These are phyloP conservation scores for Furcasterigmium furcatum DNA, from an alignment of 2,329 filamentous ascomycete species.

Conservation along the genomic window DNA sequence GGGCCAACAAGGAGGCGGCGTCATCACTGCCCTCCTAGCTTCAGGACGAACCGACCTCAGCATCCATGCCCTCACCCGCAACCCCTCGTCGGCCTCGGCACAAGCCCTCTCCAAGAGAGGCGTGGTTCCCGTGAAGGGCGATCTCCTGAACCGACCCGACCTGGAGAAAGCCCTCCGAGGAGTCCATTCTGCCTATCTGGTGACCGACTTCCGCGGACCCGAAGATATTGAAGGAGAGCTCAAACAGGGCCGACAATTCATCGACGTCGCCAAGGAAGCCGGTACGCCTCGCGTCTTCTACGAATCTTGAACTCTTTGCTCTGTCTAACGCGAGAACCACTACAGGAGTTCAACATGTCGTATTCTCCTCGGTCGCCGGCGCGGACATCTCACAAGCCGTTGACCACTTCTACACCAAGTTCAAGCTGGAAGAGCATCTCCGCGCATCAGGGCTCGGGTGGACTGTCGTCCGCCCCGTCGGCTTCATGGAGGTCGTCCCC, in stretches of 20 bases:
- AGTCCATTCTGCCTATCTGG: neutral
- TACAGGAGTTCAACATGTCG: neutral
- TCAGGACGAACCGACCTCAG: neutral
- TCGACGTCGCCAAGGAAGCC: neutral
- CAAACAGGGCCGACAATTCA: neutral
- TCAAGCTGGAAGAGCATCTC: neutral
- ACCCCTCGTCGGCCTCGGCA: neutral
- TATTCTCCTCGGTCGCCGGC: neutral
- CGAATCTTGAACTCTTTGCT: too few species aligned
- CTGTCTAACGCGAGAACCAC: too few species aligned
- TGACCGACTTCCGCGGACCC: neutral
- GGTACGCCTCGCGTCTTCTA: neutral
- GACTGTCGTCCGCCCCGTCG: neutral
- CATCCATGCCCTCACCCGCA: neutral
- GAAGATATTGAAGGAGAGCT: neutral
- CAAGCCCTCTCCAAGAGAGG: neutral
- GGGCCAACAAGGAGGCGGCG: neutral
- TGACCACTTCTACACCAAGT: neutral
- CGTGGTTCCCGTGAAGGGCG: neutral
- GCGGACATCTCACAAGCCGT: neutral
- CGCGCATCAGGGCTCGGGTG: neutral
- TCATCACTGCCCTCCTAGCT: neutral
- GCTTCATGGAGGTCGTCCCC: neutral
- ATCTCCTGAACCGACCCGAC: neutral
- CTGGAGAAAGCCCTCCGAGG: neutral